These are phyloP conservation scores for Bacidia gigantensis DNA, from an alignment of 495 filamentous ascomycete species.

Conservation along the genomic window DNA sequence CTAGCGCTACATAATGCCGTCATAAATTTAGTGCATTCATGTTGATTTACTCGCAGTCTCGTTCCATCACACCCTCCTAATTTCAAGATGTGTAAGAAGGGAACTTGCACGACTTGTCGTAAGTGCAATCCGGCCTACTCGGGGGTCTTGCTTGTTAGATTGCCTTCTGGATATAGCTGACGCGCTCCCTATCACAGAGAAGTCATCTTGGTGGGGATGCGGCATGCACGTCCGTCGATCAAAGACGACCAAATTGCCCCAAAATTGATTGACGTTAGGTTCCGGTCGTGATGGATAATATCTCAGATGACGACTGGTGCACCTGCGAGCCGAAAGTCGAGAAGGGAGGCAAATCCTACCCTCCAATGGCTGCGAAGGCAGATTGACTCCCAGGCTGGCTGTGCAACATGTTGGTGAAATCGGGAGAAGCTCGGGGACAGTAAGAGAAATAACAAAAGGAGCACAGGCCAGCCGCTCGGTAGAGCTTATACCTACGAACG, in stretches of 20 bases:
- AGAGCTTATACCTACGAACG: no score
- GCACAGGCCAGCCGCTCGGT: constrained; percentile 9
- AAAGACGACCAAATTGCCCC: no score
- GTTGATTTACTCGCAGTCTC: no score
- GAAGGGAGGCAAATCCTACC: constrained; percentile 46
- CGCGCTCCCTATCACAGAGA: constrained; percentile 31
- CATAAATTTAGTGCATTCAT: no score
- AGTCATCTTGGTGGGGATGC: constrained; percentile 59
- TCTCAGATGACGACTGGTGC: constrained; percentile 49
- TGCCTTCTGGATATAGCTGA: not conserved
- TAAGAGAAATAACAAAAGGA: not conserved
- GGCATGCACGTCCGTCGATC: constrained; percentile 53
- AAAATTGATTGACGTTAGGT: no score
- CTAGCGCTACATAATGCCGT: no score
- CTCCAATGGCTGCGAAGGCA: constrained; percentile 43
- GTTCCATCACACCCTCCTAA: no score
- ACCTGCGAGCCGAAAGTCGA: constrained; percentile 48
- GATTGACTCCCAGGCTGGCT: constrained; percentile 14
- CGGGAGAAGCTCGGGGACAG: not conserved
- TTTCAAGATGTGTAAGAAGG: constrained; percentile 36
- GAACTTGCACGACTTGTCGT: constrained; percentile 38
- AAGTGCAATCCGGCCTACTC: constrained; percentile 7
- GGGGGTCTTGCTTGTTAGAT: not conserved
- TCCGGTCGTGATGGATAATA: constrained; percentile 47
- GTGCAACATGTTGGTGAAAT: constrained; percentile 7